Conservation (phyloP, 1,284 basidiomycete species). For the Fomitopsis schrenkii region DNA sequence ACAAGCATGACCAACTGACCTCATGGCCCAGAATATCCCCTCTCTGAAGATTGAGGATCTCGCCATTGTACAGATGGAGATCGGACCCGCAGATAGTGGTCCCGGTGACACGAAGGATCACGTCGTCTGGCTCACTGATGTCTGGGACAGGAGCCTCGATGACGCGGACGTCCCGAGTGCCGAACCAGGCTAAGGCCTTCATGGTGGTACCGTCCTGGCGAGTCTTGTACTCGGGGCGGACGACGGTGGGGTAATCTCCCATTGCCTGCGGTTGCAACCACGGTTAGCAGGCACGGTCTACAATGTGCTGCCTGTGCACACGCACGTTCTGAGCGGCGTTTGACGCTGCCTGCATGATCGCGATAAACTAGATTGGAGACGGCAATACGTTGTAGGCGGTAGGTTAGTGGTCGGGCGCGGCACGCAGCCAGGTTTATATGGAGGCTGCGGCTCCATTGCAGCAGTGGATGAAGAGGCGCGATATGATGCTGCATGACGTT, state of each 20-base stretch:
- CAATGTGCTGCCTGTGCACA: not conserved
- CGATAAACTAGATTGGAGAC: not conserved
- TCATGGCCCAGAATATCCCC: slow-evolving; percentile 79
- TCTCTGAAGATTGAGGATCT: slow-evolving; percentile 62
- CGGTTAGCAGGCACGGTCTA: not conserved
- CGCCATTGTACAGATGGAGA: slow-evolving; percentile 63
- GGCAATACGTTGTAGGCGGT: not conserved
- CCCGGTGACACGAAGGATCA: slow-evolving; percentile 65
- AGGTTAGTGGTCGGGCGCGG: not conserved
- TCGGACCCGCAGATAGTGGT: slow-evolving; percentile 71
- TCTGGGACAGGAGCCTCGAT: slow-evolving; percentile 62
- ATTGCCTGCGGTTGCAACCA: slow-evolving; percentile 20
- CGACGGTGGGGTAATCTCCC: slow-evolving; percentile 39
- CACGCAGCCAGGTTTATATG: not conserved
- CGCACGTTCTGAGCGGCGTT: slow-evolving; percentile 33
- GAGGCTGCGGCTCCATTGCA: not conserved
- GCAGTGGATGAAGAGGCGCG: not conserved
- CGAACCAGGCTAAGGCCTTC: slow-evolving; percentile 73
- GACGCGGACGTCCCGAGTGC: slow-evolving; percentile 47
- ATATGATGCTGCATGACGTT: slow-evolving; percentile 7
- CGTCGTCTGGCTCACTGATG: slow-evolving; percentile 64
- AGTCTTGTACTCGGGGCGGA: slow-evolving; percentile 46
- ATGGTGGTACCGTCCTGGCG: slow-evolving; percentile 50
- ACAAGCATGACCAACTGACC: slow-evolving; percentile 25
- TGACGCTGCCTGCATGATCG: slow-evolving; percentile 31